These are phyloP conservation scores for Plectosphaerella plurivora DNA, from an alignment of 2,329 filamentous ascomycete genomes.

Conservation along the genomic window DNA sequence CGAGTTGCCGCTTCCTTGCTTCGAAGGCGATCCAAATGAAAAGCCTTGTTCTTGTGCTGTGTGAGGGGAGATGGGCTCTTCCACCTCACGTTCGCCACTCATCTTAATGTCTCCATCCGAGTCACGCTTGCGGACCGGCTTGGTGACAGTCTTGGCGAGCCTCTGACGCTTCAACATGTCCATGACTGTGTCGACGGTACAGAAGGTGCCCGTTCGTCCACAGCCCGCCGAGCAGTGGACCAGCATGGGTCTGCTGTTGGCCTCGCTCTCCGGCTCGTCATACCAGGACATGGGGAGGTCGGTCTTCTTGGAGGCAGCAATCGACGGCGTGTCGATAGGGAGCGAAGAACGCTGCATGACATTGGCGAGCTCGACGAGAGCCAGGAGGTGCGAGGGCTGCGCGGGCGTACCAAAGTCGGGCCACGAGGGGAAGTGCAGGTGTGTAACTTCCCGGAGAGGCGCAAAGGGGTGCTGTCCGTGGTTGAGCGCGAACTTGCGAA, in stretches of 20 bases:
- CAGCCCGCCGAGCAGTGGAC: constrained; percentile 97
- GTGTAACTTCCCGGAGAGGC: constrained; percentile 86
- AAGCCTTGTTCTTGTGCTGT: constrained; percentile 18
- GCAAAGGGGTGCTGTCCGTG: constrained; percentile 75
- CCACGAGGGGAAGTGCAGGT: constrained; percentile 94
- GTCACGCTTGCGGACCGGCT: constrained; percentile 19
- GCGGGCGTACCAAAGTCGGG: constrained; percentile 94
- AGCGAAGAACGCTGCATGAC: constrained; percentile 59
- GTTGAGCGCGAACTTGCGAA: constrained; percentile 82
- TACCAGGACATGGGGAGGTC: constrained; percentile 40
- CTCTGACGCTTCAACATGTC: constrained; percentile 93
- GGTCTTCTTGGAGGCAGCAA: constrained; percentile 20
- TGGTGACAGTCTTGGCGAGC: constrained; percentile 25
- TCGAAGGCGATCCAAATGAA: constrained; percentile 2
- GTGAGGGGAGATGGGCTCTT: constrained; percentile 22
- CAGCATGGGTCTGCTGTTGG: constrained; percentile 63
- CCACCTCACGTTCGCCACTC: constrained; percentile 24
- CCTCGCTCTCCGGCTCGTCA: constrained; percentile 55
- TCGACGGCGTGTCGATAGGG: constrained; percentile 38
- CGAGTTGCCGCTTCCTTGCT: constrained; percentile 7
- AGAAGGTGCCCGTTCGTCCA: constrained; percentile 92
- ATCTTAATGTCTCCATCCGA: constrained; percentile 44
- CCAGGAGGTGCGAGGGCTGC: constrained; percentile 79
- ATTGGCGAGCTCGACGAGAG: constrained; percentile 84
- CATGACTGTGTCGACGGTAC: constrained; percentile 91